These are phyloP conservation scores for Anaeromyces robustus DNA, from an alignment of 192 early-diverging fungal genomes.

Conservation along the genomic window DNA sequence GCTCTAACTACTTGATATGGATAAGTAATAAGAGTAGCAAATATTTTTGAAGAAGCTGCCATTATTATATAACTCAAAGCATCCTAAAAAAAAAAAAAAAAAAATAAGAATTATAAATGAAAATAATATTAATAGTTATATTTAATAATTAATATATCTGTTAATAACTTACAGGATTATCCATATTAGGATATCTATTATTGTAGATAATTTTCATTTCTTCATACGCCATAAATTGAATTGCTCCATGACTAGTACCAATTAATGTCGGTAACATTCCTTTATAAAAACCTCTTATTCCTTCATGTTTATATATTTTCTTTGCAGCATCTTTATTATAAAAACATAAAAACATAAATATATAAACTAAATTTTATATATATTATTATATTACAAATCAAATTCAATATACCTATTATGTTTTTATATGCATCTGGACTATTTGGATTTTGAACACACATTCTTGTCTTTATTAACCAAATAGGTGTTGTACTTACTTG, in stretches of 20 bases:
- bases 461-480: not conserved
- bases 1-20: not conserved
- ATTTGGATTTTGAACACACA: not conserved
- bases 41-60: not conserved
- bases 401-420: conserved; percentile 9
- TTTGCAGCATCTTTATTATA: conserved; percentile 29
- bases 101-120: too few species aligned
- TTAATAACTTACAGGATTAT: not conserved
- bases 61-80: not conserved
- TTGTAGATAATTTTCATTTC: conserved; percentile 57
- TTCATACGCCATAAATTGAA: conserved; percentile 98
- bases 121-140: too few species aligned
- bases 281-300: conserved; percentile 55
- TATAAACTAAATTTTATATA: not conserved
- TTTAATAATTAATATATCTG: too few species aligned
- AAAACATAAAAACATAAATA: not conserved
- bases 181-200: not conserved
- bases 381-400: not conserved
- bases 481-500: conserved; percentile 5
- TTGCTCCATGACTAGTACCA: conserved; percentile 87
- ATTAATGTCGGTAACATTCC: conserved; percentile 76
- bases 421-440: conserved; percentile 24
- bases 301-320: conserved; percentile 45
- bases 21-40: not conserved
- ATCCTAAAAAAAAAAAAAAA: too few species aligned